A percentile compares a stretch with the other conserved stretches of the same genome.
Evolutionary conservation across 805 yeast genomes (phyloP).

Genomic region (Maudiozyma bulderi): DNA sequence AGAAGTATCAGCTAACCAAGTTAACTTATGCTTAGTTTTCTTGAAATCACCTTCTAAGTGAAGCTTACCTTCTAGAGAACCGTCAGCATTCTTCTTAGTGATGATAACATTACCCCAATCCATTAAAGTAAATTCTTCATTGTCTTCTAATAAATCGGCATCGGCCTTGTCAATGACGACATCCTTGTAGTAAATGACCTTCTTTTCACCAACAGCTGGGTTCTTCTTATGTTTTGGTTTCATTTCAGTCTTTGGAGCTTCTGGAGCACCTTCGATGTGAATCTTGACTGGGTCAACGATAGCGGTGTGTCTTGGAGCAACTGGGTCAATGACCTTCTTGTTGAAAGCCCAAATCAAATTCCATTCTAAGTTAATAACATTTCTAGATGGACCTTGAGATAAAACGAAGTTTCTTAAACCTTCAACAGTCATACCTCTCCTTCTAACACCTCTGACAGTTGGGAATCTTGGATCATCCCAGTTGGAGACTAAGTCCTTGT

Average conservation of each 20-base stretch:
- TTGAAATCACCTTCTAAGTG: constrained; percentile 95
- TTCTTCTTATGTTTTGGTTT: constrained; percentile 94
- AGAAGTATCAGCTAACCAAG: constrained; percentile 83
- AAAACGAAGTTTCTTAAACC: constrained; percentile 90
- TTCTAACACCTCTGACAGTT: constrained; percentile 96
- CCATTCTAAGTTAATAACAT: constrained; percentile 96
- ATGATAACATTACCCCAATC: constrained; percentile 96
- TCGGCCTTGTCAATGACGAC: constrained; percentile 81
- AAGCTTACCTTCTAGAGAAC: constrained; percentile 63
- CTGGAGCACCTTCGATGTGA: constrained; percentile 51
- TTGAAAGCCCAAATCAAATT: constrained; percentile 94
- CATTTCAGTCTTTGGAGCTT: constrained; percentile 49
- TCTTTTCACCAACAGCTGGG: constrained; percentile 78
- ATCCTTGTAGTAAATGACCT: constrained; percentile 54
- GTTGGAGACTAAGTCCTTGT: constrained; percentile 72
- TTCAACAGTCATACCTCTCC: constrained; percentile 99
- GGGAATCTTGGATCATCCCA: constrained; percentile 99
- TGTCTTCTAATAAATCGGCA: constrained; percentile 60
- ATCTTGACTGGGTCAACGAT: constrained; percentile 66
- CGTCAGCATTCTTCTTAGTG: constrained; percentile 57
- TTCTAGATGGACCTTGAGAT: constrained; percentile 96
- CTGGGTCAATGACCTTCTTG: constrained; percentile 93
- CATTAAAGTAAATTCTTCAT: constrained; percentile 95
- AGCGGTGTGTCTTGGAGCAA: constrained; percentile 93
- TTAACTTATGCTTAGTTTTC: constrained; percentile 87